Base-by-base conservation (phyloP, 2,329 filamentous ascomycete species). In the Diaporthe australafricana region DNA sequence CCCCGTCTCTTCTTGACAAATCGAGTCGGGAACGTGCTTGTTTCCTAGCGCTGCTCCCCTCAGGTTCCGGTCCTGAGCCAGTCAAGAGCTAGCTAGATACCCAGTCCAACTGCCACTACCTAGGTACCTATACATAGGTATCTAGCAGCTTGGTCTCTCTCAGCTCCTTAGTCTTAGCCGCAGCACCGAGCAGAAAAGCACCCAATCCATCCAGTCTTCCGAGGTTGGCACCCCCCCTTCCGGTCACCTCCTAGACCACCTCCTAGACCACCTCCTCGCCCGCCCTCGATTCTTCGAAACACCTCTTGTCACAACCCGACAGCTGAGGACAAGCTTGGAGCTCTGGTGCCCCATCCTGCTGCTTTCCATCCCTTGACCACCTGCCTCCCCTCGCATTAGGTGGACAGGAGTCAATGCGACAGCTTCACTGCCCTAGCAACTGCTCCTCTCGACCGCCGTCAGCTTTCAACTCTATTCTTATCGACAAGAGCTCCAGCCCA, bases 231-330 rank as follows among this genome's bases (percentile, higher is more conserved):
- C 53, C 32, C 68, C 57, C 63, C 57, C 30, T 55, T 45, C 55
- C 67, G 22, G 68, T 56, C 50, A 71, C 74, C 73, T 72, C 69
- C 60, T 63, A 67, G 60, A 67, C 65, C 71, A 73, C 72, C 60
- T 76, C 75, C 76, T 74, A 76, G 72, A 74, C 73, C 75, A 76
- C 75, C 77, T 57, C 60, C 45, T 38, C 60, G 77, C 74, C 79
- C 68, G 71, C 74, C 66, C 71, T 78, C 74, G 48, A 30, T 75
- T 76, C 76, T 80, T 83, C 82, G 81, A 83, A 84, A 84, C 83
- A 80, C 78, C 78, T 81, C 79, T 79, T 83, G 83, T 84, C 81
- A 84, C 83, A 84, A 80, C 77, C 80, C 72, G 73, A 76, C 25
- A 50, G 63, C 70, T 42, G 38, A 72, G 45, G 75, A 79, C 77